Conservation (phyloP, 2,329 filamentous ascomycete genomes). For the Fusarium oxysporum region DNA sequence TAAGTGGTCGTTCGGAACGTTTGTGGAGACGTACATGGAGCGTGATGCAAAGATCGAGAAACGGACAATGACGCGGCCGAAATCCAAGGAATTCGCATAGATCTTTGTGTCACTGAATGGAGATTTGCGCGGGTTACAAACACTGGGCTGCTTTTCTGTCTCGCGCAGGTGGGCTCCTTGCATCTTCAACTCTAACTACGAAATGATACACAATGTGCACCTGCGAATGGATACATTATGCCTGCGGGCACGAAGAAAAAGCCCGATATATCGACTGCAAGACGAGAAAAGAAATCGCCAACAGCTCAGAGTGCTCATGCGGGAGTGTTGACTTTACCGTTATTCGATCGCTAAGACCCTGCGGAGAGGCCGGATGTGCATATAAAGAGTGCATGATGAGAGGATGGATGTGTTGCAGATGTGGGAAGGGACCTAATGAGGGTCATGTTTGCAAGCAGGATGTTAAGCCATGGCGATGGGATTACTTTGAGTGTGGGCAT, state of each 20-base stretch:
- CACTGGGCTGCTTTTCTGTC: background rate
- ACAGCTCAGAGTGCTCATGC: slow-evolving; percentile 31
- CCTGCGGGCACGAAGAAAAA: slow-evolving; percentile 39
- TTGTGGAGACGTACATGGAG: slow-evolving; percentile 53
- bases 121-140: background rate
- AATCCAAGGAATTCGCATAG: slow-evolving; percentile 17
- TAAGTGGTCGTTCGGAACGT: slow-evolving; percentile 47
- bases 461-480: slow-evolving; percentile 26
- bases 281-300: slow-evolving; percentile 23
- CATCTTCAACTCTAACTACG: background rate
- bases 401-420: slow-evolving; percentile 40
- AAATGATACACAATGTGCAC: slow-evolving; percentile 39
- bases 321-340: slow-evolving; percentile 34
- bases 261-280: slow-evolving; percentile 33
- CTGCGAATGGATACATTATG: slow-evolving; percentile 26
- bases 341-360: background rate
- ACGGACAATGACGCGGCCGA: slow-evolving; percentile 15
- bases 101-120: slow-evolving; percentile 27
- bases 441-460: slow-evolving; percentile 29
- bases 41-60: slow-evolving; percentile 37
- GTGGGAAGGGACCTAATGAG: slow-evolving; percentile 34
- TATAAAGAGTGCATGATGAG: slow-evolving; percentile 28
- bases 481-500: slow-evolving; percentile 24
- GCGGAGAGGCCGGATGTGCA: slow-evolving; percentile 16
- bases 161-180: background rate